These are phyloP conservation scores for Dipodascus geniculatus DNA, from an alignment of 805 yeast species.

Conservation along the genomic window DNA sequence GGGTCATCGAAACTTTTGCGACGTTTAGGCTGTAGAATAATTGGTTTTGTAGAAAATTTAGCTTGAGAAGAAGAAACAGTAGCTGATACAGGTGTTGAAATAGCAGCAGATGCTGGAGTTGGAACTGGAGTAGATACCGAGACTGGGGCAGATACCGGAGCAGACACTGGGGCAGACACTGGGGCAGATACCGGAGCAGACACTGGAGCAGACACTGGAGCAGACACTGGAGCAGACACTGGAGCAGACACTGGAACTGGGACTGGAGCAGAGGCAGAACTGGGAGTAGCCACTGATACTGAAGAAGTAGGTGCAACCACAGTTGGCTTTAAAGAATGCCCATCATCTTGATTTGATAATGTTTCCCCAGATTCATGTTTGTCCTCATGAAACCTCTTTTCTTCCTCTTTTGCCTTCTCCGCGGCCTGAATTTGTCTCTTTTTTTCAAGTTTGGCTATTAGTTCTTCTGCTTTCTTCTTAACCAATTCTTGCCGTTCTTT, in stretches of 20 bases:
- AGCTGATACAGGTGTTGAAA: background rate
- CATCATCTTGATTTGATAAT: background rate
- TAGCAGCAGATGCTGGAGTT: background rate
- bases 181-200: background rate
- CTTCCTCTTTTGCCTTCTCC: background rate
- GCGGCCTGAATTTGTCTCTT: background rate
- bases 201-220: background rate
- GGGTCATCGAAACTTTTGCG: background rate
- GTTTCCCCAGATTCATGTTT: no score
- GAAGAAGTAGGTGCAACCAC: background rate
- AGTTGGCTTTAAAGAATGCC: background rate
- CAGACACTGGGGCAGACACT: background rate
- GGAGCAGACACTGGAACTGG: background rate
- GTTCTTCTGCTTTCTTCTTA: conserved; percentile 21
- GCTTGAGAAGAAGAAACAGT: background rate
- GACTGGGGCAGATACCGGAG: background rate
- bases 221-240: background rate
- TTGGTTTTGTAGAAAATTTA: background rate
- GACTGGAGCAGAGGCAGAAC: background rate
- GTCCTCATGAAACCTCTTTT: no score
- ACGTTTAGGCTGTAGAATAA: background rate
- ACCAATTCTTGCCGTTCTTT: conserved; percentile 20
- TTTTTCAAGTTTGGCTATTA: conserved; percentile 17
- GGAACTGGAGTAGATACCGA: background rate
- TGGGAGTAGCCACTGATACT: background rate